Percentiles rank a stretch among this genome's conserved stretches.
Evolutionary conservation across 768 basidiomycete genomes (phyloP).

Genomic region (Amanita thiersii): DNA sequence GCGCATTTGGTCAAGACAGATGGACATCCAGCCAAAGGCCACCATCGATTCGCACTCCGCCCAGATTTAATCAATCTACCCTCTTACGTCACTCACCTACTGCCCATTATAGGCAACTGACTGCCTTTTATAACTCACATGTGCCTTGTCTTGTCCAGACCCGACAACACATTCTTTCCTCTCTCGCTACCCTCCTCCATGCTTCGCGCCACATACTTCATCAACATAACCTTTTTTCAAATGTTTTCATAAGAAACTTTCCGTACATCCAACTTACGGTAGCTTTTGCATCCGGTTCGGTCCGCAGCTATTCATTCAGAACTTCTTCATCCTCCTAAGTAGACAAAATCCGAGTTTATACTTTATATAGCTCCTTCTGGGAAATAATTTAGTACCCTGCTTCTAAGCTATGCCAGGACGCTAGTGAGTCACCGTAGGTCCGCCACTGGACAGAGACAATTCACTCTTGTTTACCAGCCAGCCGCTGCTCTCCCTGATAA

Average conservation of each 20-base stretch:
- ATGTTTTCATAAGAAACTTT: constrained; percentile 7
- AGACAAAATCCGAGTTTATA: constrained; percentile 6
- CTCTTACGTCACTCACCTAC: constrained; percentile 10
- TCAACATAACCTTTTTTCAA: neutral
- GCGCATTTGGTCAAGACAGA: constrained; percentile 9
- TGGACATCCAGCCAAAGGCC: constrained; percentile 8
- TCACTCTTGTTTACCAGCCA: too few species aligned
- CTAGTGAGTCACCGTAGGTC: constrained; percentile 2
- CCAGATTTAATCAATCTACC: constrained; percentile 8
- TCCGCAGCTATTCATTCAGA: constrained; percentile 9
- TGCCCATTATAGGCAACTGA: constrained; percentile 13
- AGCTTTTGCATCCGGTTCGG: constrained; percentile 12
- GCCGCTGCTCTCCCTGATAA: too few species aligned
- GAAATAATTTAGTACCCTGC: neutral
- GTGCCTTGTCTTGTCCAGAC: constrained; percentile 14
- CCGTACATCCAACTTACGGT: constrained; percentile 10
- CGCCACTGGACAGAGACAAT: too few species aligned
- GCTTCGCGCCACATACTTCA: constrained; percentile 16
- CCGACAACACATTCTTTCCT: constrained; percentile 13
- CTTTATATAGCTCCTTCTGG: constrained; percentile 1
- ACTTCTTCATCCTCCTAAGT: constrained; percentile 5
- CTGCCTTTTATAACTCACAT: constrained; percentile 17
- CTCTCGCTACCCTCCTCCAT: constrained; percentile 9
- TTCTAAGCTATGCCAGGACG: constrained; percentile 1
- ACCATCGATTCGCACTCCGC: constrained; percentile 16